A percentile compares a stretch with the other conserved stretches of the same genome.
These are phyloP conservation scores for Hypsizygus marmoreus DNA, from an alignment of 768 basidiomycete genomes.

Conservation along the genomic window DNA sequence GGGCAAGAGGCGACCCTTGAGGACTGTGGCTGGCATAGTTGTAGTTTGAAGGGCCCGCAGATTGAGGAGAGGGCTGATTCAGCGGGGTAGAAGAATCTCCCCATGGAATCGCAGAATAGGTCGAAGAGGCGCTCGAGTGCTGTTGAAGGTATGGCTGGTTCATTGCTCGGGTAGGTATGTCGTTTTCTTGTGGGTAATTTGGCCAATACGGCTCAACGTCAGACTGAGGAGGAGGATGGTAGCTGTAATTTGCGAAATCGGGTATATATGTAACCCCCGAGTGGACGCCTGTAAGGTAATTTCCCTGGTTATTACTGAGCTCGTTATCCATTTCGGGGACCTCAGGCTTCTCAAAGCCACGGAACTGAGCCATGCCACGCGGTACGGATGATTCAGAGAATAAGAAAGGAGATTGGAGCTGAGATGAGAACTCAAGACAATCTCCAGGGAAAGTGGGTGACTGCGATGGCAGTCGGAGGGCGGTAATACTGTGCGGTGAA, in stretches of 20 bases:
- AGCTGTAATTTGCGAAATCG: conserved; percentile 1
- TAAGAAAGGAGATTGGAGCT: conserved; percentile 7
- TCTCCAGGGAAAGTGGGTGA: background rate
- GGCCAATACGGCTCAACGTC: conserved; percentile 9
- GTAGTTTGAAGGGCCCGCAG: conserved; percentile 5
- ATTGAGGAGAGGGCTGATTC: background rate
- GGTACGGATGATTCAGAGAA: conserved; percentile 10
- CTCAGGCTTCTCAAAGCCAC: conserved; percentile 7
- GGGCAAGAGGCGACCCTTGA: conserved; percentile 6
- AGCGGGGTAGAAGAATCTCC: background rate
- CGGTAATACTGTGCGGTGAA: conserved; percentile 11
- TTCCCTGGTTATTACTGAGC: background rate
- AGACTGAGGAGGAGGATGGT: background rate
- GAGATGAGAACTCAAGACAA: background rate
- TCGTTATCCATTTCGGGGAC: conserved; percentile 2
- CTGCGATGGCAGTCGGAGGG: conserved; percentile 6
- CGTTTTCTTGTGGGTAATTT: background rate
- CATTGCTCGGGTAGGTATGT: conserved; percentile 4
- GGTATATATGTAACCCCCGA: background rate
- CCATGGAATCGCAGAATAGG: conserved; percentile 7
- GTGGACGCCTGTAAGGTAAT: background rate
- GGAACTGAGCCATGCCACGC: conserved; percentile 12
- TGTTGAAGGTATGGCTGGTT: conserved; percentile 2
- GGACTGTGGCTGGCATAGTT: conserved; percentile 10
- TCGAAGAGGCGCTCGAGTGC: background rate